Conservation (phyloP, 441 rosid genomes). For the Macaranga tanarius region DNA sequence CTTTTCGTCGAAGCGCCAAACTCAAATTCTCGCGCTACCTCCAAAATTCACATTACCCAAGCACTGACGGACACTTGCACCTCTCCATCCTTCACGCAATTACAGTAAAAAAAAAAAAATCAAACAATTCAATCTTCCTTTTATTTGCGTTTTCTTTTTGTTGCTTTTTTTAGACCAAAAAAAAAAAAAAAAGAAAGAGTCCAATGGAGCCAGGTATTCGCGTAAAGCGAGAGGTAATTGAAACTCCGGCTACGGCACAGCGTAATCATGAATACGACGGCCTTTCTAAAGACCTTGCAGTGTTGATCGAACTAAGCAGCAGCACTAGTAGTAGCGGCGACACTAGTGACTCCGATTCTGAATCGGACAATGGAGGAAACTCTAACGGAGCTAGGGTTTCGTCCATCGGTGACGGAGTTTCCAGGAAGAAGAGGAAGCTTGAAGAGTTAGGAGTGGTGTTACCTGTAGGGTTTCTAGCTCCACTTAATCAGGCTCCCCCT, state of each 20-base stretch:
- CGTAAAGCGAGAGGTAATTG: constrained; percentile 44
- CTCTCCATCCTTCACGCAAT: background rate
- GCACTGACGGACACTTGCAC: too few species aligned
- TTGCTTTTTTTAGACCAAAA: background rate
- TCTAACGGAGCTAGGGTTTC: constrained; percentile 22
- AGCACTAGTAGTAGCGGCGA: constrained; percentile 35
- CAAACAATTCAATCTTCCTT: too few species aligned
- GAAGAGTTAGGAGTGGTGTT: constrained; percentile 33
- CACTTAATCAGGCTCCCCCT: constrained; percentile 17
- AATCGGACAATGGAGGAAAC: constrained; percentile 20
- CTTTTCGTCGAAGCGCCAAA: too few species aligned
- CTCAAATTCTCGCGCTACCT: too few species aligned
- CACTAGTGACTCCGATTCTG: constrained; percentile 45
- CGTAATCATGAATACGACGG: constrained; percentile 11
- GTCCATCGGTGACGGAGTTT: constrained; percentile 1
- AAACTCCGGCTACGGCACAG: background rate
- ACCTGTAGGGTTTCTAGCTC: constrained; percentile 45
- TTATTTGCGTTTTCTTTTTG: too few species aligned
- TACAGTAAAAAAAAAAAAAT: too few species aligned
- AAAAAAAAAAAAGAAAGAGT: background rate
- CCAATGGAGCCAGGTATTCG: constrained; percentile 23
- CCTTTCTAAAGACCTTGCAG: constrained; percentile 14
- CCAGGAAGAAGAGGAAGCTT: constrained; percentile 35
- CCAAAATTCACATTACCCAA: too few species aligned
- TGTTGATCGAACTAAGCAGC: constrained; percentile 47